phyloP scores from a whole-genome alignment of 2,329 filamentous ascomycete species.

The Conoideocrella luteorostrata region DNA sequence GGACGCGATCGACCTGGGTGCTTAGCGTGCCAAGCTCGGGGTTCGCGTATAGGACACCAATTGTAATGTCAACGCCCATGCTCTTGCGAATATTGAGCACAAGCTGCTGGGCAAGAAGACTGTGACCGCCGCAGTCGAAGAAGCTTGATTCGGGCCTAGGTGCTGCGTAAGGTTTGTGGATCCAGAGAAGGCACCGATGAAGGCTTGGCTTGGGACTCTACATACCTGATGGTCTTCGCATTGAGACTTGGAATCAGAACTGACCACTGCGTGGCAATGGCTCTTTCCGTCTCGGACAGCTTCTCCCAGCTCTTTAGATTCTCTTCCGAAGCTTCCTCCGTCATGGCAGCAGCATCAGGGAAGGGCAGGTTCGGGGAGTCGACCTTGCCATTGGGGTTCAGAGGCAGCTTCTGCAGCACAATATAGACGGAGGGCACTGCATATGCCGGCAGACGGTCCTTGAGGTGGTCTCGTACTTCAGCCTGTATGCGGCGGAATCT shows the following conservation, averaged over 20 bases:
- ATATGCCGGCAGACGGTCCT: constrained; percentile 44
- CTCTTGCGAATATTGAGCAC: constrained; percentile 50
- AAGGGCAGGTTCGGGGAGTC: constrained; percentile 74
- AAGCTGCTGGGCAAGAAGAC: constrained; percentile 62
- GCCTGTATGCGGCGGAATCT: constrained; percentile 40
- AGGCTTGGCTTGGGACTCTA: not conserved
- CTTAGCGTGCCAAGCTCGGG: constrained; percentile 23
- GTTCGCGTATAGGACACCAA: constrained; percentile 24
- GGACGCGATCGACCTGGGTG: constrained; percentile 23
- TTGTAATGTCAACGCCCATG: constrained; percentile 22
- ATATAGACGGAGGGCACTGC: constrained; percentile 29
- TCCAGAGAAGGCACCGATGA: constrained; percentile 4
- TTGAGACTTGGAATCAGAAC: constrained; percentile 61
- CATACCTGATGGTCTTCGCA: constrained; percentile 55
- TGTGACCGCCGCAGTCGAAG: constrained; percentile 34
- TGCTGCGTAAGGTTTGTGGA: constrained; percentile 9
- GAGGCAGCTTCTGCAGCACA: constrained; percentile 45
- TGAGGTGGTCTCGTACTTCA: constrained; percentile 58
- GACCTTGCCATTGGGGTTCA: constrained; percentile 75
- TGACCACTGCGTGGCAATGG: constrained; percentile 56
- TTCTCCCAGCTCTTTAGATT: constrained; percentile 47
- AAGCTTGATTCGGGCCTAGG: constrained; percentile 38
- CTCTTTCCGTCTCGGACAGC: constrained; percentile 32
- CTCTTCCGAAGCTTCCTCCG: constrained; percentile 28
- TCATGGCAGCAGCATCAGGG: constrained; percentile 65